Base-by-base conservation (phyloP, 371 early-diverging fungal species). In the Mucor ambiguus region DNA sequence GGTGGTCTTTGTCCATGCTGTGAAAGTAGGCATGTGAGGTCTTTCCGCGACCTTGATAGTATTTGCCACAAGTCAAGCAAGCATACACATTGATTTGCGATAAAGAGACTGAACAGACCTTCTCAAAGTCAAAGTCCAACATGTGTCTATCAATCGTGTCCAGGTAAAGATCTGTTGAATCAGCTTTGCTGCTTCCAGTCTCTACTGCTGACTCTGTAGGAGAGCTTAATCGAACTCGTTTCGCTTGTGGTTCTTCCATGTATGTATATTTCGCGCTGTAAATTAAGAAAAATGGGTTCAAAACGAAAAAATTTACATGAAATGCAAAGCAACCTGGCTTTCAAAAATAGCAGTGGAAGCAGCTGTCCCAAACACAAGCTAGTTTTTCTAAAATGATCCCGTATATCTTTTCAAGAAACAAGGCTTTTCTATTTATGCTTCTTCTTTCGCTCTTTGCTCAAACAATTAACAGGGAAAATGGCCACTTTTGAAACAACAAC, bases 121-220 rank as follows among this genome's bases (percentile, higher is more conserved):
- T 95, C 72, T 98, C 98, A 75, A 98, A 97, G 75, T 99, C 99
- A 85, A 98, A 99, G 82, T 99, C 98, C 30, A 99, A 85, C 83
- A 88, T 85, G 69, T 89, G 82, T n/a, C 98, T 88, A 75, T 95
- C 87, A 68, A 97, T 89, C 0, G 87, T 87, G 44, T 87, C 87
- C 28, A 87, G 60, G 59, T 87, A 87, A 41, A 87, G 76, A 77
- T 85, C 85, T 7, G 78, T 78, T 1, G 83, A 67, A 18, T 64
- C 62, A 32, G 68, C 66, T n/a, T 64, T 56, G 1, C 44, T 56
- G n/a, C 4, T 38, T 33, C 24, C 64, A 30, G 7, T 18, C 37
- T 38, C 64, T 28, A 20, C 49, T 0, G 18, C 37, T 37, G 43
- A 14, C 20, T 48, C n/a, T 12, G 61, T 5, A 5, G 63, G 64